A percentile compares a stretch with the other conserved stretches of the same genome.
These are phyloP conservation scores for Meira nashicola DNA, from an alignment of 1,284 basidiomycete genomes.

Conservation along the genomic window DNA sequence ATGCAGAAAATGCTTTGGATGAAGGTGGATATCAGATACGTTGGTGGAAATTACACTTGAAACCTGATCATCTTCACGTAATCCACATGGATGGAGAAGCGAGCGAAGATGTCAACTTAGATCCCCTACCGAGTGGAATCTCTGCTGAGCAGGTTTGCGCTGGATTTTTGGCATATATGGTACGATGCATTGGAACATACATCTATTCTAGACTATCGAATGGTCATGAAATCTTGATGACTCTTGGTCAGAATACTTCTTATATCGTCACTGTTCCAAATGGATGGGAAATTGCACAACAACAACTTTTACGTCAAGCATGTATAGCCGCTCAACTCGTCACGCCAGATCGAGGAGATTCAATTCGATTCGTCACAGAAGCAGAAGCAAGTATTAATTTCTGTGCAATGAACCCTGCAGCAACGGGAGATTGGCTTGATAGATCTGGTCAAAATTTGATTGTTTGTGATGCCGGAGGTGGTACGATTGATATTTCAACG, in stretches of 20 bases:
- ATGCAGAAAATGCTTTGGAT: conserved; percentile 15
- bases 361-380: conserved; percentile 19
- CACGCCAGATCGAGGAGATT: conserved; percentile 15
- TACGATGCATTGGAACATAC: conserved; percentile 17
- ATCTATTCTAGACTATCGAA: conserved; percentile 18
- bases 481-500: conserved; percentile 19
- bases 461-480: conserved; percentile 16
- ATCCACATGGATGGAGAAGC: conserved; percentile 14
- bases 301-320: conserved; percentile 16
- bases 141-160: conserved; percentile 18
- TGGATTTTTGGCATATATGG: conserved; percentile 17
- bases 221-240: conserved; percentile 12
- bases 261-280: conserved; percentile 17
- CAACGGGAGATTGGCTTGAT: conserved; percentile 13
- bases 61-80: conserved; percentile 16
- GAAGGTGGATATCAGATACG: conserved; percentile 15
- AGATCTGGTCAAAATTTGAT: conserved; percentile 12
- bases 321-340: conserved; percentile 19
- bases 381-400: conserved; percentile 18
- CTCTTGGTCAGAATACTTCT: conserved; percentile 15
- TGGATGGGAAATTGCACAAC: conserved; percentile 18
- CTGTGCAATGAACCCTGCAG: conserved; percentile 16
- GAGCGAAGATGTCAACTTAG: conserved; percentile 12
- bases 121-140: conserved; percentile 15
- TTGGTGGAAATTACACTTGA: conserved; percentile 19